These are phyloP conservation scores for Tilletia caries DNA, from an alignment of 1,284 basidiomycete species.

Conservation along the genomic window DNA sequence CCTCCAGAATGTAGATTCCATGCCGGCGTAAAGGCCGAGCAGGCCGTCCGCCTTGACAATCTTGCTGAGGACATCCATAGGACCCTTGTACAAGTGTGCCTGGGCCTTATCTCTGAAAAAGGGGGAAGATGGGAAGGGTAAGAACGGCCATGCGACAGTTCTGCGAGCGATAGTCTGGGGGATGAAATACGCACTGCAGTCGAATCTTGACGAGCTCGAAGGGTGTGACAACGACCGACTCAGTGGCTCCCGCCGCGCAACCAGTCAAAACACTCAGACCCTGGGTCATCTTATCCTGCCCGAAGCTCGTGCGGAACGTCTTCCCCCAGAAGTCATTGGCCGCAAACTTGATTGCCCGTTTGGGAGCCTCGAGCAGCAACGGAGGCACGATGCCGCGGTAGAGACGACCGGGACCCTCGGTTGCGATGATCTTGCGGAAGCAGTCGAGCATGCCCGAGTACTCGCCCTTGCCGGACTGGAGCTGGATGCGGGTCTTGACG, in stretches of 20 bases:
- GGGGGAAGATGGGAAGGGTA: neutral
- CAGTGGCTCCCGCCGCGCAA: constrained; percentile 88
- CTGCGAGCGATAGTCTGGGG: neutral
- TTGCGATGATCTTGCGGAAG: constrained; percentile 70
- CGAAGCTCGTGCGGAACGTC: constrained; percentile 57
- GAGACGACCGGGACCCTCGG: constrained; percentile 76
- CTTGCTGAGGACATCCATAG: constrained; percentile 79
- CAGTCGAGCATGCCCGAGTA: constrained; percentile 71
- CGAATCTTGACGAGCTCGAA: constrained; percentile 96
- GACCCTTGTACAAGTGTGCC: constrained; percentile 63
- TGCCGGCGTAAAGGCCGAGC: constrained; percentile 69
- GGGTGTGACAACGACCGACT: constrained; percentile 83
- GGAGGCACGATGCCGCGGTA: constrained; percentile 94
- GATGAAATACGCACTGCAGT: constrained; percentile 70
- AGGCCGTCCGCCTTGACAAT: constrained; percentile 73
- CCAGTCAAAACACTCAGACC: constrained; percentile 81
- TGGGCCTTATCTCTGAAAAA: constrained; percentile 24
- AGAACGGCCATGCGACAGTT: neutral
- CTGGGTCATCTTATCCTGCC: constrained; percentile 81
- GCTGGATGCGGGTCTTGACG: constrained; percentile 94
- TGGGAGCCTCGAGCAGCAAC: constrained; percentile 90
- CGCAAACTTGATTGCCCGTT: constrained; percentile 91
- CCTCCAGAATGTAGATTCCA: constrained; percentile 44
- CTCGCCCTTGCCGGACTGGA: constrained; percentile 66
- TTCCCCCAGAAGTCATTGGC: constrained; percentile 68